Conservation (phyloP, 805 yeast genomes). For the Wickerhamomyces bovis region DNA sequence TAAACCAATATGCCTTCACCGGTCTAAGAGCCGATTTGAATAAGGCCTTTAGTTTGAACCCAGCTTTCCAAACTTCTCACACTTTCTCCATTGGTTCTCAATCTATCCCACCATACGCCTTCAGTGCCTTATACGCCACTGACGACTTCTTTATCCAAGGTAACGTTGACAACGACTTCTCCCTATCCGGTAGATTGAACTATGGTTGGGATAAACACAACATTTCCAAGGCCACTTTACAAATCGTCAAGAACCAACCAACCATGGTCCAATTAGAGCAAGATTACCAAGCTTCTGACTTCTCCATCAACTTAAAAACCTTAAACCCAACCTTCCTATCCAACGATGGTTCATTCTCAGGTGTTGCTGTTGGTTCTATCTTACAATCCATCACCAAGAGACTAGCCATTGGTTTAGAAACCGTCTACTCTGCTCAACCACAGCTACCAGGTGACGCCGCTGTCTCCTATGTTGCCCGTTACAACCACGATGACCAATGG, state of each 20-base stretch:
- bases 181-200: constrained; percentile 84
- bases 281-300: constrained; percentile 87
- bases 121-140: constrained; percentile 82
- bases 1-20: constrained; percentile 83
- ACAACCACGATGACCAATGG: constrained; percentile 76
- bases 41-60: constrained; percentile 85
- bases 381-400: constrained; percentile 83
- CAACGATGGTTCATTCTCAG: constrained; percentile 67
- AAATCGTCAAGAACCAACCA: constrained; percentile 83
- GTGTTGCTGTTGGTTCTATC: constrained; percentile 87
- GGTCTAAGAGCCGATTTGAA: constrained; percentile 95
- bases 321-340: constrained; percentile 74
- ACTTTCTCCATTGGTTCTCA: constrained; percentile 85
- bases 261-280: constrained; percentile 94
- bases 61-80: constrained; percentile 95
- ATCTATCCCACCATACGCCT: constrained; percentile 83
- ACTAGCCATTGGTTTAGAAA: constrained; percentile 86
- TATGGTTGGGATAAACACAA: constrained; percentile 82
- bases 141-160: constrained; percentile 88
- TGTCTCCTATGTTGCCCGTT: constrained; percentile 84
- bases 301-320: constrained; percentile 81
- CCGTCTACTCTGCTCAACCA: constrained; percentile 77
- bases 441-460: constrained; percentile 86
- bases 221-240: constrained; percentile 80
- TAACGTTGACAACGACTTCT: constrained; percentile 78